phyloP scores from a whole-genome alignment of 495 filamentous ascomycete genomes.

The Penicillium pulvis region DNA sequence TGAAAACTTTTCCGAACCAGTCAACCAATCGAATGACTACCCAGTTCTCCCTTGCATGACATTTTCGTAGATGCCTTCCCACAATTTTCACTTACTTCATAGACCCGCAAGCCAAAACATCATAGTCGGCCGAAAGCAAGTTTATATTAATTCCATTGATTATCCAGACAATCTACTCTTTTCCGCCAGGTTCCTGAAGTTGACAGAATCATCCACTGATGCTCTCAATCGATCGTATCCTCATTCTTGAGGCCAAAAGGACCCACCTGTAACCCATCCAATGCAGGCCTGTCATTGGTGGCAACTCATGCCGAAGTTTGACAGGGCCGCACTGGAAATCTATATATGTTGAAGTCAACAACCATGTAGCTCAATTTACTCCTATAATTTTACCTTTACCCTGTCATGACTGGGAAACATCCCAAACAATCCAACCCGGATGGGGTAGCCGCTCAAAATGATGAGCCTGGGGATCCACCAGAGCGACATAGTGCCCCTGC shows the following conservation, averaged over 20 bases:
- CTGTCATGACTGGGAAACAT: conserved; percentile 20
- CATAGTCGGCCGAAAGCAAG: neutral
- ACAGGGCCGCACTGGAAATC: conserved; percentile 16
- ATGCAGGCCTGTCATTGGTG: conserved; percentile 25
- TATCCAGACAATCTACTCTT: neutral
- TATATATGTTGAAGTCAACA: conserved; percentile 12
- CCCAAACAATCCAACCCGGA: conserved; percentile 10
- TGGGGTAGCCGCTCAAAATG: conserved; percentile 11
- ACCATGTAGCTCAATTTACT: conserved; percentile 7
- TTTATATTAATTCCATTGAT: neutral
- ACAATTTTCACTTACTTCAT: neutral
- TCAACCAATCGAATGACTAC: neutral
- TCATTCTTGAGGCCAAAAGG: conserved; percentile 4
- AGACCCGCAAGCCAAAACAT: neutral
- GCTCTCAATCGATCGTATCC: neutral
- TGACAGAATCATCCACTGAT: neutral
- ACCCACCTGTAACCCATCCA: conserved; percentile 21
- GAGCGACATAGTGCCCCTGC: conserved; percentile 21
- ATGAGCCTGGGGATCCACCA: conserved; percentile 9
- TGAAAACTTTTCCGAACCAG: neutral
- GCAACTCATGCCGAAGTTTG: conserved; percentile 25
- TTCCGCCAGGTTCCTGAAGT: neutral
- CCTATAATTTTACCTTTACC: conserved; percentile 1
- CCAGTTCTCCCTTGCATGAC: neutral
- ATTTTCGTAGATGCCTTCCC: neutral